These are phyloP conservation scores for Trichoderma harzianum DNA, from an alignment of 2,329 filamentous ascomycete species.

Conservation along the genomic window DNA sequence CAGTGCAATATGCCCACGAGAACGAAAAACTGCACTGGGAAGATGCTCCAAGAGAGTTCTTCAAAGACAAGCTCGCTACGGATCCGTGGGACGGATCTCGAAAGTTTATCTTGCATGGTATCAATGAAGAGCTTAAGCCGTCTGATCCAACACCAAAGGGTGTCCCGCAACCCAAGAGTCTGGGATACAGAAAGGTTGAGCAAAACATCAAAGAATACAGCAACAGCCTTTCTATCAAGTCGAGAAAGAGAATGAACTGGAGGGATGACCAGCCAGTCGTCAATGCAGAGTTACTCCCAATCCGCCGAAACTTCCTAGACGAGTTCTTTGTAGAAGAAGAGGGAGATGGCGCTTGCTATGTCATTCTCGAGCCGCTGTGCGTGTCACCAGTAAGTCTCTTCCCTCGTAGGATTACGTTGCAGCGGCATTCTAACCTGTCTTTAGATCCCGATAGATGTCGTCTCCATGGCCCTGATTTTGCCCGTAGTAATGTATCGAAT, in stretches of 20 bases:
- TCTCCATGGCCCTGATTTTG: conserved; percentile 69
- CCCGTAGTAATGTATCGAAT: conserved; percentile 82
- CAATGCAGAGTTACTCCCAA: conserved; percentile 66
- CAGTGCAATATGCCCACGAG: conserved; percentile 42
- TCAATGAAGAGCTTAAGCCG: conserved; percentile 58
- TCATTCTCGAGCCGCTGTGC: conserved; percentile 73
- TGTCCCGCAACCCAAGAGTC: conserved; percentile 47
- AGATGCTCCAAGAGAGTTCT: conserved; percentile 46
- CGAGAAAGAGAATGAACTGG: conserved; percentile 50
- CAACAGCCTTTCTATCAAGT: conserved; percentile 67
- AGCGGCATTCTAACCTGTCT: neutral
- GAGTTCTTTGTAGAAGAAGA: conserved; percentile 55
- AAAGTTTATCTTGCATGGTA: conserved; percentile 53
- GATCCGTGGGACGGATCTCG: conserved; percentile 62
- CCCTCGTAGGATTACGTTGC: no score
- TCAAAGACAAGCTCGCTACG: conserved; percentile 50
- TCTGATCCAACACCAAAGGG: conserved; percentile 61
- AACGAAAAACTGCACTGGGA: conserved; percentile 38
- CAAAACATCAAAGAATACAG: conserved; percentile 79
- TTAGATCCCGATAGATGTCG: conserved; percentile 66
- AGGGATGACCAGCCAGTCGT: conserved; percentile 76
- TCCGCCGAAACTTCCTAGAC: conserved; percentile 82
- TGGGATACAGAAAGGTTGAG: conserved; percentile 38
- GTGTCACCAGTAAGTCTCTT: conserved; percentile 66
- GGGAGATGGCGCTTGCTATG: conserved; percentile 49